Conservation (phyloP, 768 basidiomycete genomes). For the Trametes gibbosa region DNA sequence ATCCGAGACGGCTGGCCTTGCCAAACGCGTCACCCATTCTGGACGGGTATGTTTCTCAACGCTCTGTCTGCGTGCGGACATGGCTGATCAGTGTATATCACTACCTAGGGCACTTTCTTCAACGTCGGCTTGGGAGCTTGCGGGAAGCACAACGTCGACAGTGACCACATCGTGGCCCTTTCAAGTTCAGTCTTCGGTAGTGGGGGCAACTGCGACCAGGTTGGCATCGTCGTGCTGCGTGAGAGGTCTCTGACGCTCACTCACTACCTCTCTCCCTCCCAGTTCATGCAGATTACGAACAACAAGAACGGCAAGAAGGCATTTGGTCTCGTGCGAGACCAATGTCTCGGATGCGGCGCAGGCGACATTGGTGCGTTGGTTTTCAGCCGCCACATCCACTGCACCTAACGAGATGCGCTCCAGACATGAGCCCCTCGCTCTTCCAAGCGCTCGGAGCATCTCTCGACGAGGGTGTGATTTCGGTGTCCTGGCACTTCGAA, state of each 20-base stretch:
- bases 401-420: background rate
- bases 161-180: constrained; percentile 60
- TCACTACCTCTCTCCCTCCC: background rate
- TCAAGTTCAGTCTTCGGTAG: constrained; percentile 47
- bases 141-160: constrained; percentile 45
- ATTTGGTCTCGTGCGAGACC: constrained; percentile 51
- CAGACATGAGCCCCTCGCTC: constrained; percentile 64
- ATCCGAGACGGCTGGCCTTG: constrained; percentile 35
- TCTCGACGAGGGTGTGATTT: constrained; percentile 48
- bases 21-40: constrained; percentile 47
- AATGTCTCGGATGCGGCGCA: constrained; percentile 51
- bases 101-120: constrained; percentile 63
- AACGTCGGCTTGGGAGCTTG: constrained; percentile 60
- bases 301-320: constrained; percentile 47
- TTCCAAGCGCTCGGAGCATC: constrained; percentile 47
- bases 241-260: background rate
- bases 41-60: constrained; percentile 44
- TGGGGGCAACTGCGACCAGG: constrained; percentile 60
- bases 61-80: background rate
- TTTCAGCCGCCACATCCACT: background rate
- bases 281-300: constrained; percentile 63
- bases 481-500: constrained; percentile 60
- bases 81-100: background rate
- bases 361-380: constrained; percentile 51
- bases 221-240: constrained; percentile 27